Conservation (phyloP, 495 filamentous ascomycete species). For the Elasticomyces elasticus region DNA sequence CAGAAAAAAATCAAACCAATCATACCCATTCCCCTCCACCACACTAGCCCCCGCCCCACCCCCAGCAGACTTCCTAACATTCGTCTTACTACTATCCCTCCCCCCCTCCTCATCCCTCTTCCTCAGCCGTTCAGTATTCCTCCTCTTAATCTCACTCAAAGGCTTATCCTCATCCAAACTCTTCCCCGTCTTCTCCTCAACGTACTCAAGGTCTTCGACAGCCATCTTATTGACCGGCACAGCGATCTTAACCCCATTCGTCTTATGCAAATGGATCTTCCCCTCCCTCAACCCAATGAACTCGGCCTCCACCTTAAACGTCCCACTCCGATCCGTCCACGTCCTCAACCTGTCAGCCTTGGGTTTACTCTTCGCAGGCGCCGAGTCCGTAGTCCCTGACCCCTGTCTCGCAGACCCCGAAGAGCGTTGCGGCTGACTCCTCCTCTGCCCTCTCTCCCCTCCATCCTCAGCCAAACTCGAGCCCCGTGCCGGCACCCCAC, state of each 20-base stretch:
- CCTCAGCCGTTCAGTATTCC: constrained; percentile 32
- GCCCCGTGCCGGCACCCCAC: constrained; percentile 49
- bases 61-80: background rate
- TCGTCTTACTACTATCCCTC: constrained; percentile 1
- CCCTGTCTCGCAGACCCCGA: background rate
- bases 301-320: constrained; percentile 95
- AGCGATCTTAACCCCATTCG: constrained; percentile 96
- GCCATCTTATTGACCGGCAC: constrained; percentile 95
- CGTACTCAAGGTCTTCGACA: constrained; percentile 84
- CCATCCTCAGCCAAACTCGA: constrained; percentile 48
- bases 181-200: constrained; percentile 73
- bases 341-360: constrained; percentile 57
- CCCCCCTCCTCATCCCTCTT: constrained; percentile 20
- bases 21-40: constrained; percentile 58
- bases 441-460: constrained; percentile 50
- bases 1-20: constrained; percentile 99
- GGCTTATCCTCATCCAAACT: constrained; percentile 97
- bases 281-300: constrained; percentile 89
- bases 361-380: constrained; percentile 14
- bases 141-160: constrained; percentile 61
- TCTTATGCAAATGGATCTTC: constrained; percentile 96
- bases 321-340: constrained; percentile 90
- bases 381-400: background rate
- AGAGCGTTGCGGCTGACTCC: too few species aligned
- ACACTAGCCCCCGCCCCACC: constrained; percentile 42